These are phyloP conservation scores for Hemileia vastatrix DNA, from an alignment of 1,284 basidiomycete species.

Conservation along the genomic window DNA sequence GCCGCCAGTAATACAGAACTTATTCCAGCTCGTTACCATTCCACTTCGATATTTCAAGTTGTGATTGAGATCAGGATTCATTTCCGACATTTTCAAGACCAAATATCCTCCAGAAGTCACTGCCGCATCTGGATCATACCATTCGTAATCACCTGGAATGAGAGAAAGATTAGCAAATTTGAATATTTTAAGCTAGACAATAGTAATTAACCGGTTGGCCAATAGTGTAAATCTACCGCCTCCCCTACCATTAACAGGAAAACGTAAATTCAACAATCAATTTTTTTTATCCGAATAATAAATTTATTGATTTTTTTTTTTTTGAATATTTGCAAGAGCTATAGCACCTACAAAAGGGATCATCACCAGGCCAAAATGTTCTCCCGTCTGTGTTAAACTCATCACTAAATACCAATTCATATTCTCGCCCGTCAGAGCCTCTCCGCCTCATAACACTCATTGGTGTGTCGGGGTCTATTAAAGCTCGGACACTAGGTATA, in stretches of 20 bases:
- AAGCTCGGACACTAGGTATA: conserved; percentile 9
- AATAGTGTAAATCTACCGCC: conserved; percentile 17
- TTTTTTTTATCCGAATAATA: not conserved
- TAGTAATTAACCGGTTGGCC: conserved; percentile 6
- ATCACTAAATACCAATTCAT: conserved; percentile 44
- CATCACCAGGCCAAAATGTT: conserved; percentile 45
- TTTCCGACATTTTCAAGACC: conserved; percentile 34
- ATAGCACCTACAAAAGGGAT: conserved; percentile 37
- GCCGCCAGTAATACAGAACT: conserved; percentile 42
- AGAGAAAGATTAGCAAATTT: not conserved
- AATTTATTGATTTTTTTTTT: not conserved
- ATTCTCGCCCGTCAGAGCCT: conserved; percentile 33
- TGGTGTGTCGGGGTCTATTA: conserved; percentile 44
- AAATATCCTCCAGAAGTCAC: conserved; percentile 36
- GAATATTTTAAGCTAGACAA: not conserved
- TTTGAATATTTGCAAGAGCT: not conserved
- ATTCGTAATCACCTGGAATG: conserved; percentile 29
- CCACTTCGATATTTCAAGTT: conserved; percentile 19
- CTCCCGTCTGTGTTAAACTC: conserved; percentile 43
- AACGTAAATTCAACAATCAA: not conserved
- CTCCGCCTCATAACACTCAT: conserved; percentile 24
- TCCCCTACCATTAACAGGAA: conserved; percentile 8
- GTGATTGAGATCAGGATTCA: conserved; percentile 18
- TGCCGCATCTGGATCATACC: conserved; percentile 43
- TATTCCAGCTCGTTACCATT: conserved; percentile 33